A percentile compares a stretch with the other conserved stretches of the same genome.
phyloP scores from a whole-genome alignment of 2,329 filamentous ascomycete species.

The Rutstroemia sp. region DNA sequence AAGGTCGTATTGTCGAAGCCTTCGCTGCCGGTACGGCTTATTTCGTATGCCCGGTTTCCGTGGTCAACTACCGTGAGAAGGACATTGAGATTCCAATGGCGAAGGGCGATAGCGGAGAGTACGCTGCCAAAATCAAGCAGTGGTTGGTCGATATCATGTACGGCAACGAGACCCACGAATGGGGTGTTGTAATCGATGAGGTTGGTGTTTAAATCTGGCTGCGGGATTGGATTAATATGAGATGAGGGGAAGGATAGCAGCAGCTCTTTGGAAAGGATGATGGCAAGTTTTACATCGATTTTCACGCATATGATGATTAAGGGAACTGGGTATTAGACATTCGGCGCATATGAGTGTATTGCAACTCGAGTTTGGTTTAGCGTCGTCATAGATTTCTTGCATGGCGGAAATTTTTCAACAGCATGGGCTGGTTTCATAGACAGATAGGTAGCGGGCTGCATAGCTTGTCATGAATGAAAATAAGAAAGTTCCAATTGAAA shows the following conservation, averaged over 20 bases:
- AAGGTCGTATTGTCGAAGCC: conserved; percentile 74
- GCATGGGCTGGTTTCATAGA: too few species aligned
- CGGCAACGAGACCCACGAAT: conserved; percentile 46
- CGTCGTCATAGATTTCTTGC: too few species aligned
- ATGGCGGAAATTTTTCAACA: too few species aligned
- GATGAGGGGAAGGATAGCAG: background rate
- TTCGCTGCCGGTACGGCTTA: conserved; percentile 84
- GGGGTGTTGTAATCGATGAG: conserved; percentile 62
- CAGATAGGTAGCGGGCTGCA: too few species aligned
- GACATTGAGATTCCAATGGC: conserved; percentile 57
- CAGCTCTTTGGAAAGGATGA: background rate
- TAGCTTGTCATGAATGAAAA: too few species aligned
- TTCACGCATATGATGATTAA: too few species aligned
- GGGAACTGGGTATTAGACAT: too few species aligned
- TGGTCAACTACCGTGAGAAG: conserved; percentile 59
- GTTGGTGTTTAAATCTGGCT: conserved; percentile 17
- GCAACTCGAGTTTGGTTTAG: too few species aligned
- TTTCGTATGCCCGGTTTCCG: conserved; percentile 62
- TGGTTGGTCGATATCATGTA: conserved; percentile 71
- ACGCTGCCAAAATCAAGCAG: conserved; percentile 56
- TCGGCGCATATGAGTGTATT: too few species aligned
- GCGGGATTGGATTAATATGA: too few species aligned
- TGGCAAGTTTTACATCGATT: too few species aligned
- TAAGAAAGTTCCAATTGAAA: too few species aligned
- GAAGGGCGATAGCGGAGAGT: conserved; percentile 43